Conservation (phyloP, 164 flowering plant species). For the Chimonanthus salicifolius region DNA sequence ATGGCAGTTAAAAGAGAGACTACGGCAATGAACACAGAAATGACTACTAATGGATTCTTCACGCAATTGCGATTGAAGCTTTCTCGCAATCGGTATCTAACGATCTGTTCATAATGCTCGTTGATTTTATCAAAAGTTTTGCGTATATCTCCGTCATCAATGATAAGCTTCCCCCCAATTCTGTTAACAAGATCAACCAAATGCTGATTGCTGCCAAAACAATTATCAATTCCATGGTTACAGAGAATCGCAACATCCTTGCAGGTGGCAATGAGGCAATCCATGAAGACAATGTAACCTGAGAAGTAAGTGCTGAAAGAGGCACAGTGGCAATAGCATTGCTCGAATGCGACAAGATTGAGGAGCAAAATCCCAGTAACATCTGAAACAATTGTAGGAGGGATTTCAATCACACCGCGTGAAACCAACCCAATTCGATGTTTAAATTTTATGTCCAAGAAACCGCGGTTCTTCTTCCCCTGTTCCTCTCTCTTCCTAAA, state of each 20-base stretch:
- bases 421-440: slow-evolving; percentile 26
- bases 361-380: slow-evolving; percentile 57
- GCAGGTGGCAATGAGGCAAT: slow-evolving; percentile 62
- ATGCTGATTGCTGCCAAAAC: slow-evolving; percentile 72
- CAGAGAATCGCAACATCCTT: slow-evolving; percentile 70
- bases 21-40: not conserved
- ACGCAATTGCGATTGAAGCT: not conserved
- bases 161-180: slow-evolving; percentile 46
- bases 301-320: slow-evolving; percentile 64
- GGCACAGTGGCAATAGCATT: not conserved
- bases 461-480: slow-evolving; percentile 27
- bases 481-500: slow-evolving; percentile 51
- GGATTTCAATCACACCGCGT: slow-evolving; percentile 52
- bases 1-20: too few species aligned
- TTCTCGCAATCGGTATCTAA: not conserved
- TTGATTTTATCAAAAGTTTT: slow-evolving; percentile 53
- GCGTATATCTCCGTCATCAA: slow-evolving; percentile 45
- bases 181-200: slow-evolving; percentile 74
- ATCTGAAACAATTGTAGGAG: slow-evolving; percentile 33
- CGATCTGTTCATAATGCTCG: slow-evolving; percentile 25
- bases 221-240: slow-evolving; percentile 65
- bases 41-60: not conserved
- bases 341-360: slow-evolving; percentile 58
- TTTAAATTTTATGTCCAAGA: slow-evolving; percentile 69
- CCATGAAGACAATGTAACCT: slow-evolving; percentile 75